Evolutionary conservation across 192 early-diverging fungal species (phyloP).

Genomic region (Borealophlyctis nickersoniae): DNA sequence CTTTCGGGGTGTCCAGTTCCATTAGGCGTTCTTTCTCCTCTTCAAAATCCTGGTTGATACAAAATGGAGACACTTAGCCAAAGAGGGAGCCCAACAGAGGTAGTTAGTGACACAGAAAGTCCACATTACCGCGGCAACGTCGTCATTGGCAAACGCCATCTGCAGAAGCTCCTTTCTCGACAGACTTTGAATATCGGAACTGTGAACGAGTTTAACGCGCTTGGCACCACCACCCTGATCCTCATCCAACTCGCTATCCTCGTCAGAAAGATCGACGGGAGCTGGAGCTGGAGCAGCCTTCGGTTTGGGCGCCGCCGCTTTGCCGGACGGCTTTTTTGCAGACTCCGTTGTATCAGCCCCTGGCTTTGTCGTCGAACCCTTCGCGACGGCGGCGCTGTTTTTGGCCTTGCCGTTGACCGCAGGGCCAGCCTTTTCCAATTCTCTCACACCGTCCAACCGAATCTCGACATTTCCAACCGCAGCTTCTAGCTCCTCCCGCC

Average conservation of each 20-base stretch:
- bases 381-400: slow-evolving; percentile 15
- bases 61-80: too few relatives aligned
- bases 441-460: slow-evolving; percentile 64
- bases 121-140: slow-evolving; percentile 58
- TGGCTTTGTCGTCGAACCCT: too few relatives aligned
- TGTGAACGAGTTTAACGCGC: slow-evolving; percentile 51
- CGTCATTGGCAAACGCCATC: slow-evolving; percentile 93
- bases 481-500: slow-evolving; percentile 26
- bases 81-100: too few relatives aligned
- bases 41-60: slow-evolving; percentile 70
- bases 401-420: slow-evolving; percentile 27
- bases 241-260: slow-evolving; percentile 36
- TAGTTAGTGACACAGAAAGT: neutral
- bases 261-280: slow-evolving; percentile 34
- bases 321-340: slow-evolving; percentile 13
- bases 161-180: slow-evolving; percentile 81
- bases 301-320: too few relatives aligned
- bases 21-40: slow-evolving; percentile 72
- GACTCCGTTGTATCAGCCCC: neutral
- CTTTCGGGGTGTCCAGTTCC: slow-evolving; percentile 74
- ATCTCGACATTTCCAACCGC: slow-evolving; percentile 65
- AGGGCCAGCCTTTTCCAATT: slow-evolving; percentile 47
- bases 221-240: too few relatives aligned
- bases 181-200: slow-evolving; percentile 45
- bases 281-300: too few relatives aligned